Base-by-base conservation (phyloP, 352 stramenopile species). In the Thalassiosira livingstoniorum region DNA sequence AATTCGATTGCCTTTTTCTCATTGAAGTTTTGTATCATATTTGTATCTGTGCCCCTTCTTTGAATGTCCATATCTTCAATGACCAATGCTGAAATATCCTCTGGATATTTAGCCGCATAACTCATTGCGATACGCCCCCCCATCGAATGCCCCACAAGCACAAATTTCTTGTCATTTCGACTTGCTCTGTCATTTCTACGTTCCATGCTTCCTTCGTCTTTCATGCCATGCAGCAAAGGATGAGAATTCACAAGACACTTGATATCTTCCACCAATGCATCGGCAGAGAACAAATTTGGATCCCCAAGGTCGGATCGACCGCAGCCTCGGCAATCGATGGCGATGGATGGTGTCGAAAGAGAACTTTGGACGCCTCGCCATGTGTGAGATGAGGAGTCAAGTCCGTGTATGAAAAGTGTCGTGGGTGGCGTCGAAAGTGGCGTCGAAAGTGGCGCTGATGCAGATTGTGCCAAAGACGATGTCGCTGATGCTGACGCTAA, bases 51-150 rank as follows among this genome's bases (percentile, higher is more conserved):
- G 1, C 15, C 23, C 34, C 81, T 21, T 25, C 32, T 4, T 25
- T 35, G 4, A 35, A 79, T 87, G 64, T 87, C 81, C 81, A 87
- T 87, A 78, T 87, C 81, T 69, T 85, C 75, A 35, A 87, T 78
- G 1, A 87, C 63, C 31, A 82, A 35, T 23, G 69, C 75, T 35
- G 54, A 35, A 7, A 87, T 47, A 45, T 68, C 27, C 32, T 78
- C 31, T 23, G 81, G 81, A 70, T 87, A 64, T 4, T n/a, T 66
- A 23, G 75, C 81, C 10, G 81, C 75, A 72, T 78, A 87, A 27
- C 31, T 47, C 69, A 85, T 77, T 25, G 64, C 81, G 25, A 85
- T 35, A 25, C 76, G 37, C 15, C 75, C 81, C 29, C 81, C 81
- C 68, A 87, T 74, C 2, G 61, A 78, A 75, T 87, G 81, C 13